A percentile compares a stretch with the other conserved stretches of the same genome.
phyloP scores from a whole-genome alignment of 805 yeast species.

The Metschnikowia matae region DNA sequence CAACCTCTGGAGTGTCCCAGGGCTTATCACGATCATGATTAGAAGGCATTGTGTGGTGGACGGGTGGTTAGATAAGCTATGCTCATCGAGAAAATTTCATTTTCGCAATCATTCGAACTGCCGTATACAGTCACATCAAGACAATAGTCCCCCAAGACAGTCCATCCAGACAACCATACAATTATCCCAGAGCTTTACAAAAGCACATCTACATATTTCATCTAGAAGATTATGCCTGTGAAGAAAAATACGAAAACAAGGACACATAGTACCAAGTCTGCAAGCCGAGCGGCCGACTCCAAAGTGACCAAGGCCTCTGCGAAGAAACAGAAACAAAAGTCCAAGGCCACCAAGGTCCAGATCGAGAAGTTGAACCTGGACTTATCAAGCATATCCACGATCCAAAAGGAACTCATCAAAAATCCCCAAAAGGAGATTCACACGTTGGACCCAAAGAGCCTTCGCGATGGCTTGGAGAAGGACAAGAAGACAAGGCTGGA shows the following conservation, averaged over 20 bases:
- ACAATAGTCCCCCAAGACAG: background rate
- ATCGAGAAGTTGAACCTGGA: constrained; percentile 35
- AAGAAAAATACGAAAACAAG: background rate
- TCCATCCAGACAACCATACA: background rate
- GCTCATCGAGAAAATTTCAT: constrained; percentile 5
- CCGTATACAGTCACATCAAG: constrained; percentile 1
- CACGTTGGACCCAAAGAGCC: constrained; percentile 32
- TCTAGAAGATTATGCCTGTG: background rate
- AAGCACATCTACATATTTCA: no score
- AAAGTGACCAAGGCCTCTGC: constrained; percentile 6
- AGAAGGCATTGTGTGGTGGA: constrained; percentile 61
- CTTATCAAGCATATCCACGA: constrained; percentile 17
- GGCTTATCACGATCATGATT: constrained; percentile 94
- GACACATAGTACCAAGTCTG: background rate
- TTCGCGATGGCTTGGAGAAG: constrained; percentile 35
- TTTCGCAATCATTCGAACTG: background rate
- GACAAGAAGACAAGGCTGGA: constrained; percentile 31
- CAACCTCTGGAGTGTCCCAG: constrained; percentile 94
- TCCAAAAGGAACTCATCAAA: constrained; percentile 13
- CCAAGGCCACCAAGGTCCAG: constrained; percentile 30
- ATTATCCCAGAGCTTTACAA: no score
- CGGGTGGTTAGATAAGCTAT: background rate
- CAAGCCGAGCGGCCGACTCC: background rate
- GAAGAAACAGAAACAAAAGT: constrained; percentile 14
- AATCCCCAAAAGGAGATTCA: constrained; percentile 19